These are phyloP conservation scores for Apiotrichum porosum DNA, from an alignment of 1,284 basidiomycete genomes.

Conservation along the genomic window DNA sequence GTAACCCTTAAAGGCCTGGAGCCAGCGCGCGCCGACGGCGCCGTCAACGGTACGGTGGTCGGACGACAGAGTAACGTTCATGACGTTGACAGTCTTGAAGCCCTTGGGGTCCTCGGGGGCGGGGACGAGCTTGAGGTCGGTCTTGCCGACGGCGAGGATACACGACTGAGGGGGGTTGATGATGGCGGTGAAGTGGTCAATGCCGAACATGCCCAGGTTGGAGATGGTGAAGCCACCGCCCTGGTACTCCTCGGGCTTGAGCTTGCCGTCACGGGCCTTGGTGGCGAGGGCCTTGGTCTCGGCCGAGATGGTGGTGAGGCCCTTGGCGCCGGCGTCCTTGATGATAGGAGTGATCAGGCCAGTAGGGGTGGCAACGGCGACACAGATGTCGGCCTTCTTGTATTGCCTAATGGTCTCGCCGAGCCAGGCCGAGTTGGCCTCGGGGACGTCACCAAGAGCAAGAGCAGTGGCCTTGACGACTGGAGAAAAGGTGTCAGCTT, in stretches of 20 bases:
- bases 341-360: constrained; percentile 98
- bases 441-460: constrained; percentile 90
- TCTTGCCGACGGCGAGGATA: constrained; percentile 91
- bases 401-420: constrained; percentile 90
- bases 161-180: constrained; percentile 99
- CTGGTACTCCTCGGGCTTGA: constrained; percentile 94
- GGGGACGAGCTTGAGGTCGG: constrained; percentile 79
- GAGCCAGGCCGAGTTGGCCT: constrained; percentile 96
- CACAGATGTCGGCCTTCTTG: constrained; percentile 92
- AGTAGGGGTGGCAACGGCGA: constrained; percentile 93
- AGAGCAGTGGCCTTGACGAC: constrained; percentile 89
- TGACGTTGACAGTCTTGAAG: constrained; percentile 83
- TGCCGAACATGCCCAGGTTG: constrained; percentile 97
- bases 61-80: constrained; percentile 94
- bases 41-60: constrained; percentile 96
- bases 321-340: constrained; percentile 86
- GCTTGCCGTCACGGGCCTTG: constrained; percentile 94
- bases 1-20: constrained; percentile 93
- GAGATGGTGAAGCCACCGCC: constrained; percentile 99
- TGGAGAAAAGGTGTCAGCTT: constrained; percentile 22
- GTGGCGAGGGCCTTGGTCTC: constrained; percentile 88
- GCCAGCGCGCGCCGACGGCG: constrained; percentile 82
- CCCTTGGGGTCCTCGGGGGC: constrained; percentile 79
- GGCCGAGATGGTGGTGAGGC: constrained; percentile 84
- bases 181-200: constrained; percentile 95